These are phyloP conservation scores for Lodderomyces parapsilosis DNA, from an alignment of 1,139 yeast genomes.

Conservation along the genomic window DNA sequence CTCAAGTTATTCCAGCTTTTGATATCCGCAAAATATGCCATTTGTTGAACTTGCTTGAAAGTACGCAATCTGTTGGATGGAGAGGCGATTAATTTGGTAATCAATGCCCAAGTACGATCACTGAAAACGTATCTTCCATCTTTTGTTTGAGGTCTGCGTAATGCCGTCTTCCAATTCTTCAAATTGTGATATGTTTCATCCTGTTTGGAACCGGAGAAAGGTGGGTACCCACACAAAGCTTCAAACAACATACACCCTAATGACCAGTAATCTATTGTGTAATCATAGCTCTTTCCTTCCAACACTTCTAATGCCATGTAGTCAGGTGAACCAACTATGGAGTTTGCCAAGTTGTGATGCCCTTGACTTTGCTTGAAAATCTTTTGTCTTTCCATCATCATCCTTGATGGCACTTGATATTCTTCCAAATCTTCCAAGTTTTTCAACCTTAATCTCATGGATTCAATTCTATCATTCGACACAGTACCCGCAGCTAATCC, in stretches of 20 bases:
- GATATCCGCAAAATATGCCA: constrained; percentile 81
- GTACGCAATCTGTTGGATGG: constrained; percentile 73
- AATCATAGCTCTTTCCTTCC: constrained; percentile 91
- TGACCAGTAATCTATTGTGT: constrained; percentile 98
- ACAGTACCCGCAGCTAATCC: constrained; percentile 97
- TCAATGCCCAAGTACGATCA: constrained; percentile 94
- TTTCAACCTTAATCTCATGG: constrained; percentile 83
- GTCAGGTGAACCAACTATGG: constrained; percentile 98
- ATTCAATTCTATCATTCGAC: constrained; percentile 88
- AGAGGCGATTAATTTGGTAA: constrained; percentile 74
- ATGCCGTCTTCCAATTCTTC: constrained; percentile 87
- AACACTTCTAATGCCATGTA: constrained; percentile 98
- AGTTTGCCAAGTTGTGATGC: constrained; percentile 74
- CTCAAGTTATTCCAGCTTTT: constrained; percentile 70
- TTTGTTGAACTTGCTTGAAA: constrained; percentile 76
- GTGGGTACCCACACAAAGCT: constrained; percentile 91
- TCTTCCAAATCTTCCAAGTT: constrained; percentile 66
- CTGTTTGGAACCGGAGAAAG: constrained; percentile 89
- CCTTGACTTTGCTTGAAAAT: constrained; percentile 75
- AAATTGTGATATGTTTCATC: constrained; percentile 94
- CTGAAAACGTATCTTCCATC: constrained; percentile 91
- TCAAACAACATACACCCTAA: constrained; percentile 95
- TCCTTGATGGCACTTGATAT: constrained; percentile 68
- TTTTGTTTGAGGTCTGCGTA: constrained; percentile 87
- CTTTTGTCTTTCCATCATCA: constrained; percentile 85